Base-by-base conservation (phyloP, 2,329 filamentous ascomycete genomes). In the Xenoacremonium recifei region DNA sequence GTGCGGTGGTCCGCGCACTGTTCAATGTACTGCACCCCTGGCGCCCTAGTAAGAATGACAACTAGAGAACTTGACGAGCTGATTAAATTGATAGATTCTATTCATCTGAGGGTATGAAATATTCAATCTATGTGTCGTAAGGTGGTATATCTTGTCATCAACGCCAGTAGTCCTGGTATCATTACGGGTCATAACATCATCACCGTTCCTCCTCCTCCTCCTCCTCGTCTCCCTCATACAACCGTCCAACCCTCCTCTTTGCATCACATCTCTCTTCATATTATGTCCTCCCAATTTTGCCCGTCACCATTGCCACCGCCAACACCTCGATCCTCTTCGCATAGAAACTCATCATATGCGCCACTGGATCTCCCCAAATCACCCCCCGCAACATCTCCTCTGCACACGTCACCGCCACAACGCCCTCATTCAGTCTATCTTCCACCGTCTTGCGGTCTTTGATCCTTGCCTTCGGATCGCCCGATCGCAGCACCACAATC, bases 331-430 rank as follows among this genome's bases (percentile, higher is more conserved):
- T 78, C 39, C 89, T 69, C 16, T 75, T 77, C 12, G 80, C 79
- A 64, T 95, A 95, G 16, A 93, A 59, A 45, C 72, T 79, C 89
- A 95, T 95, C 53, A 82, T 73, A 67, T 95, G 89, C 60, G 82
- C 85, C 32, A 89, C 71, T 0, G 87, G 86, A 60, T 95, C 89
- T 0, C 89, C 89, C 77, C 89, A 95, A 4, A 95, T 72, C 1
- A 90, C 76, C 2, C 72, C 75, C 18, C 85, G 71, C 37, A 95
- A 64, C 58, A 87, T 72, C 32, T 84, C 78, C 49, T 93, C 86
- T 1, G 71, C 77, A 7, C 84, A 77, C 9, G 82, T 75, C 47
- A 84, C 83, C 2, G 87, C 87, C 35, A 87, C 77, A 0, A 90
- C 77, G 4, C 81, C 78, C 36, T 84, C 76, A 44, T 67, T 64